Evolutionary conservation across 371 early-diverging fungal genomes (phyloP).

Genomic region (Syncephalastrum monosporum): DNA sequence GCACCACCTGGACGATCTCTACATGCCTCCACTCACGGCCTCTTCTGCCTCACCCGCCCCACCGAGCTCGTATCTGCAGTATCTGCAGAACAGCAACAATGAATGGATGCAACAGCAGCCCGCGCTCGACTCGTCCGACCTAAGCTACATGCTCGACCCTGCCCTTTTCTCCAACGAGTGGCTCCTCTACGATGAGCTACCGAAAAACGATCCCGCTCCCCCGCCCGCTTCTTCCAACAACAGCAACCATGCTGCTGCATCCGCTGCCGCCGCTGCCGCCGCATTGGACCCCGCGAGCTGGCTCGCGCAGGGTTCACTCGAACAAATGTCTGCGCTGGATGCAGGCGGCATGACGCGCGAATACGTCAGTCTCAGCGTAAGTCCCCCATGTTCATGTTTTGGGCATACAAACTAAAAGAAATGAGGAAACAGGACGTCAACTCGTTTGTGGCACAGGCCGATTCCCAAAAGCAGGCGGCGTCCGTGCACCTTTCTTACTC

Average conservation of each 20-base stretch:
- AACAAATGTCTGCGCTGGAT: background rate
- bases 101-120: too few relatives aligned
- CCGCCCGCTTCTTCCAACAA: conserved; percentile 5
- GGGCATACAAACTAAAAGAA: background rate
- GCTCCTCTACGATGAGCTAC: too few relatives aligned
- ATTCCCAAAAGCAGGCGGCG: conserved; percentile 27
- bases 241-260: conserved; percentile 8
- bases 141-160: too few relatives aligned
- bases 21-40: background rate
- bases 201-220: conserved; percentile 8
- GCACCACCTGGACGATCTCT: conserved; percentile 14
- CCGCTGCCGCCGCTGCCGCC: conserved; percentile 10
- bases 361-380: conserved; percentile 40
- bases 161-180: too few relatives aligned
- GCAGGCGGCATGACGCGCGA: conserved; percentile 12
- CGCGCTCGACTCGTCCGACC: too few relatives aligned
- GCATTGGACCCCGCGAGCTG: conserved; percentile 6
- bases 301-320: conserved; percentile 4
- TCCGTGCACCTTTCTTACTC: conserved; percentile 22
- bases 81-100: conserved; percentile 1
- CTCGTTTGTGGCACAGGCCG: conserved; percentile 41
- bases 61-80: conserved; percentile 17
- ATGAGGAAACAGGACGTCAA: conserved; percentile 36
- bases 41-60: conserved; percentile 6
- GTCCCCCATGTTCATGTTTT: background rate